Conservation (phyloP, 202 grass and related monocot genomes). For the Hordeum pubiflorum region DNA sequence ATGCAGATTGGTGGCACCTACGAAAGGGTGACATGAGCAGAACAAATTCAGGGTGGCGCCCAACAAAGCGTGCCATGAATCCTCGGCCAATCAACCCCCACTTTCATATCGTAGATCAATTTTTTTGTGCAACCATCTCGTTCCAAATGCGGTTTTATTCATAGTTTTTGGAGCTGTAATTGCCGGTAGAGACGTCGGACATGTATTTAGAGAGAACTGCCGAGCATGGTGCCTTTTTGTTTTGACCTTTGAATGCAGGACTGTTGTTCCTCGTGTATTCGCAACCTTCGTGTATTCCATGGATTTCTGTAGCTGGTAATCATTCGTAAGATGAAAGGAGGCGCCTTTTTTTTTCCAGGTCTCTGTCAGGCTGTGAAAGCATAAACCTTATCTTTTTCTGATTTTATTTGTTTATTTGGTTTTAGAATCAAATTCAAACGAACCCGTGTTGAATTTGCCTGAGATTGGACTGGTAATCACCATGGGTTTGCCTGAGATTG, state of each 20-base stretch:
- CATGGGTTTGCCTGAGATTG: too few relatives aligned
- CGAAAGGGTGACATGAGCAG: conserved; percentile 78
- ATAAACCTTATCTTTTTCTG: background rate
- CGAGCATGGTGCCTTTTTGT: background rate
- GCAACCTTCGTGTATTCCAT: conserved; percentile 9
- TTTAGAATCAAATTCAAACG: too few relatives aligned
- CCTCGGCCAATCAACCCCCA: background rate
- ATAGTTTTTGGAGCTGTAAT: conserved; percentile 13
- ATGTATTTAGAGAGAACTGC: conserved; percentile 24
- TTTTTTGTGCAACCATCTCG: background rate
- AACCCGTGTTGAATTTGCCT: too few relatives aligned
- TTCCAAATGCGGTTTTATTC: background rate
- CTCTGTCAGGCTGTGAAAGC: too few relatives aligned
- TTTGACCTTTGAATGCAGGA: background rate
- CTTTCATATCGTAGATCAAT: background rate
- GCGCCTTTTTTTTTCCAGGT: background rate
- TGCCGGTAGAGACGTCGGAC: conserved; percentile 17
- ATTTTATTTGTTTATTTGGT: too few relatives aligned
- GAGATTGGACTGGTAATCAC: too few relatives aligned
- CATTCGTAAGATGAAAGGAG: conserved; percentile 3
- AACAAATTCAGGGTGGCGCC: background rate
- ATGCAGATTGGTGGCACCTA: conserved; percentile 83
- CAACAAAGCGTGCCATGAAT: background rate
- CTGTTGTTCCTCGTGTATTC: background rate
- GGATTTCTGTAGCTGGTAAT: conserved; percentile 14